Percentiles rank a stretch among this genome's conserved stretches.
Evolutionary conservation across 371 early-diverging fungal species (phyloP).

Genomic region (Dichotomocladium elegans): DNA sequence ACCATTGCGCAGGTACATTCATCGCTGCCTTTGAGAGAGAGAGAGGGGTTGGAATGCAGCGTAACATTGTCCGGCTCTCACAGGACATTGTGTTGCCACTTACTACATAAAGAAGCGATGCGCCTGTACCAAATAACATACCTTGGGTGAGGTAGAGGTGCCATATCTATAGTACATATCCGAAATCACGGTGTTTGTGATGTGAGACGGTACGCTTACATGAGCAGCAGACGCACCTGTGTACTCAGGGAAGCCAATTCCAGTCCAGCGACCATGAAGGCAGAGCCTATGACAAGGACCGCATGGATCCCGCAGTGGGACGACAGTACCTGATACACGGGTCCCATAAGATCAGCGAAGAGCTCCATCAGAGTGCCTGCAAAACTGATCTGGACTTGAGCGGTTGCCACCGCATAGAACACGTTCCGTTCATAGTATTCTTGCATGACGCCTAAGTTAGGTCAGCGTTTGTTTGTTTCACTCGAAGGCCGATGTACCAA

Average conservation of each 20-base stretch:
- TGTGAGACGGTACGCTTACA: too few species aligned
- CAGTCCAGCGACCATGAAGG: constrained; percentile 23
- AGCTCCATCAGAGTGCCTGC: constrained; percentile 30
- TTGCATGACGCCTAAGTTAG: constrained; percentile 27
- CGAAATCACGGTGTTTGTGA: too few species aligned
- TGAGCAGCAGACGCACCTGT: constrained; percentile 5
- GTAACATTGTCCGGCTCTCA: too few species aligned
- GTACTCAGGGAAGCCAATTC: constrained; percentile 32
- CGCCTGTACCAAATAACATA: constrained; percentile 62
- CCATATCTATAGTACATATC: too few species aligned
- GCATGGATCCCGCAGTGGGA: constrained; percentile 18
- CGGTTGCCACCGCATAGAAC: constrained; percentile 12
- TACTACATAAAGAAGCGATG: constrained; percentile 40
- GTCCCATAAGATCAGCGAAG: constrained; percentile 25
- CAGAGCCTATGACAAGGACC: constrained; percentile 20
- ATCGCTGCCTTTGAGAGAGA: constrained; percentile 18
- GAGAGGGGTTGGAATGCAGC: not conserved
- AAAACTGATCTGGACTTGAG: constrained; percentile 28
- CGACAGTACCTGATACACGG: constrained; percentile 24
- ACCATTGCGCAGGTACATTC: constrained; percentile 66
- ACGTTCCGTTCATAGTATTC: constrained; percentile 17
- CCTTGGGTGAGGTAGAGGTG: constrained; percentile 72
- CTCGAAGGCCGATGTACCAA: too few species aligned
- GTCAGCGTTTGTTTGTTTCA: too few species aligned
- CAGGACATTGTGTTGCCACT: not conserved